Evolutionary conservation across 1,139 yeast genomes (phyloP).

Genomic region (Casaregolazyma suthepensis): DNA sequence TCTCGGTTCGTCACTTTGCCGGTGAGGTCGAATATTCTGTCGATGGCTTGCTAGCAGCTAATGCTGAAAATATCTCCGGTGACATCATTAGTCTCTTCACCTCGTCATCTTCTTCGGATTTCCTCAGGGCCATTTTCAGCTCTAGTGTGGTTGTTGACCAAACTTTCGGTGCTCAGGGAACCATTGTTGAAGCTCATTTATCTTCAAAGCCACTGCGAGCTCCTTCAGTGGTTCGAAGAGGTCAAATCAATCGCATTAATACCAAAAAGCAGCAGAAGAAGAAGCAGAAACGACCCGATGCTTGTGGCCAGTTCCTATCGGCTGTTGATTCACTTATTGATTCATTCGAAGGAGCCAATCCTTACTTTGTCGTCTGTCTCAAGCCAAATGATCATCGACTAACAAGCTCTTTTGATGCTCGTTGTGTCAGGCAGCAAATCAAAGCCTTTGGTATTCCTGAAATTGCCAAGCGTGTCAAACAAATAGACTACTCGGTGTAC

Average conservation of each 20-base stretch:
- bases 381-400: slow-evolving; percentile 39
- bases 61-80: slow-evolving; percentile 35
- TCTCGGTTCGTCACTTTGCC: slow-evolving; percentile 36
- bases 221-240: slow-evolving; percentile 30
- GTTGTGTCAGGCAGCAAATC: slow-evolving; percentile 39
- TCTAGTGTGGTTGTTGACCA: slow-evolving; percentile 36
- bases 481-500: slow-evolving; percentile 35
- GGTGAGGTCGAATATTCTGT: slow-evolving; percentile 38
- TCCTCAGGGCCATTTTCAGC: slow-evolving; percentile 32
- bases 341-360: slow-evolving; percentile 35
- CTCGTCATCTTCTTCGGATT: slow-evolving; percentile 35
- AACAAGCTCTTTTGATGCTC: slow-evolving; percentile 36
- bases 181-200: slow-evolving; percentile 36
- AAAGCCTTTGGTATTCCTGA: slow-evolving; percentile 39
- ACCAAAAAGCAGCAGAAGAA: slow-evolving; percentile 15
- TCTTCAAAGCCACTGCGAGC: slow-evolving; percentile 37
- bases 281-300: slow-evolving; percentile 22
- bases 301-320: slow-evolving; percentile 33
- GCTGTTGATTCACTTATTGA: slow-evolving; percentile 34
- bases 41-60: slow-evolving; percentile 30
- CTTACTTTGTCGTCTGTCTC: slow-evolving; percentile 37
- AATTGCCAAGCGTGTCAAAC: slow-evolving; percentile 34
- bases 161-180: slow-evolving; percentile 27
- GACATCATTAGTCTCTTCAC: slow-evolving; percentile 38
- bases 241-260: slow-evolving; percentile 12